A percentile compares a stretch with the other conserved stretches of the same genome.
Conservation (phyloP, 345 rosid species). For the Euphorbia pulcherrima region DNA sequence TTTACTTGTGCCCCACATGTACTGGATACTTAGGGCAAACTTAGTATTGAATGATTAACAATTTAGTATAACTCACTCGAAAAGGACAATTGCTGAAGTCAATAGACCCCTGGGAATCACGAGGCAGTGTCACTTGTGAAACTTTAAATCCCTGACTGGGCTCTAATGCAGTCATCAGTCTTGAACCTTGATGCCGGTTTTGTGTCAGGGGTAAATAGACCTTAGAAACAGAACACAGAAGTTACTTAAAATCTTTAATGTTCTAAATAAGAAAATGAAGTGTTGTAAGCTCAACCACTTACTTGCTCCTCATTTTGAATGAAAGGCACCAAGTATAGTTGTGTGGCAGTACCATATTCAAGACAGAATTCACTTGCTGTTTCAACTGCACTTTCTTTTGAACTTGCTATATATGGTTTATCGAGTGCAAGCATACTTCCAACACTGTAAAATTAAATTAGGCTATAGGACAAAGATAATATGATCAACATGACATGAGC, state of each 20-base stretch:
- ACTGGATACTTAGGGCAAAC: no score
- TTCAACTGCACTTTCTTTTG: conserved; percentile 48
- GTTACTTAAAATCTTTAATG: conserved; percentile 18
- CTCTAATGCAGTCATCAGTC: conserved; percentile 45
- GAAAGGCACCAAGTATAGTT: conserved; percentile 73
- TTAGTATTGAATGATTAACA: background rate
- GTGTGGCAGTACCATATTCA: conserved; percentile 95
- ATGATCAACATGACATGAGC: conserved; percentile 4
- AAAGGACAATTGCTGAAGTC: conserved; percentile 84
- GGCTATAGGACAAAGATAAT: conserved; percentile 11
- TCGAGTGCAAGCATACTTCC: conserved; percentile 91
- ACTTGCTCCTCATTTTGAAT: conserved; percentile 78
- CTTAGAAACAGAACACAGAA: conserved; percentile 36
- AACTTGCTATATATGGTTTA: conserved; percentile 71
- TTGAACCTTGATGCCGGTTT: conserved; percentile 62
- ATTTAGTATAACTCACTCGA: conserved; percentile 51
- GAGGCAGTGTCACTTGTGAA: conserved; percentile 82
- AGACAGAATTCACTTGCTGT: conserved; percentile 59
- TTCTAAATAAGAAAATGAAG: conserved; percentile 11
- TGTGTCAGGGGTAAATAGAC: conserved; percentile 63
- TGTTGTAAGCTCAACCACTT: conserved; percentile 17
- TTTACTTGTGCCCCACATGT: background rate
- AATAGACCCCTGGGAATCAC: conserved; percentile 79
- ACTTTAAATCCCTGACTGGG: conserved; percentile 50
- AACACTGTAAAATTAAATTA: conserved; percentile 40